These are phyloP conservation scores for Gymnopus androsaceus DNA, from an alignment of 1,284 basidiomycete species.

Conservation along the genomic window DNA sequence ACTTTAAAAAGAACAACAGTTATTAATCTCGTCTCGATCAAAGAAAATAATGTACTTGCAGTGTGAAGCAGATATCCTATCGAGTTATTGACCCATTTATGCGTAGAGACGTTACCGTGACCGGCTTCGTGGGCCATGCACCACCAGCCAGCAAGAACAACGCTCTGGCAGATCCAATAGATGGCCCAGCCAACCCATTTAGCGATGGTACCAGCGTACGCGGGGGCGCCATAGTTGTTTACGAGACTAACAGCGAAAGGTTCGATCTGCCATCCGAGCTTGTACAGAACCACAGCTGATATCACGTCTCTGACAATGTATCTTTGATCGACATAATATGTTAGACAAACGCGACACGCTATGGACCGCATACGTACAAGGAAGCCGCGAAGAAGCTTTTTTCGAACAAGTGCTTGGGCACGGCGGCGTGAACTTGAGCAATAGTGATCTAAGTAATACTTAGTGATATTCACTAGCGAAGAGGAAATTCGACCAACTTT, in stretches of 20 bases:
- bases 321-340: too few relatives aligned
- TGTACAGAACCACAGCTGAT: slow-evolving; percentile 56
- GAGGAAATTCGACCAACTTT: slow-evolving; percentile 6
- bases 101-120: slow-evolving; percentile 46
- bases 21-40: neutral
- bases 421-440: slow-evolving; percentile 46
- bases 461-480: neutral
- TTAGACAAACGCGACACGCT: too few relatives aligned
- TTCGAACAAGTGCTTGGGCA: slow-evolving; percentile 69
- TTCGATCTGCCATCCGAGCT: slow-evolving; percentile 63
- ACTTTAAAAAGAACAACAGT: slow-evolving; percentile 13
- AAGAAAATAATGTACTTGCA: slow-evolving; percentile 1
- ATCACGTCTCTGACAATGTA: slow-evolving; percentile 63
- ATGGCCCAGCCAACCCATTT: slow-evolving; percentile 57
- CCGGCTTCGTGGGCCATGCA: slow-evolving; percentile 58
- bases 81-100: slow-evolving; percentile 18
- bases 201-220: slow-evolving; percentile 25
- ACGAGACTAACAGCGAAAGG: slow-evolving; percentile 28
- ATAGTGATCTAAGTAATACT: slow-evolving; percentile 40
- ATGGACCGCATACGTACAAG: too few relatives aligned
- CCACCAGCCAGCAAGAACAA: slow-evolving; percentile 60
- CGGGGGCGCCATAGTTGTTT: slow-evolving; percentile 35
- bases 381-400: slow-evolving; percentile 66
- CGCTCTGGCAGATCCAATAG: slow-evolving; percentile 67
- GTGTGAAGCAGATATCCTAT: slow-evolving; percentile 16